Conservation (phyloP, 306 rosid genomes). For the Dicorynia guianensis region DNA sequence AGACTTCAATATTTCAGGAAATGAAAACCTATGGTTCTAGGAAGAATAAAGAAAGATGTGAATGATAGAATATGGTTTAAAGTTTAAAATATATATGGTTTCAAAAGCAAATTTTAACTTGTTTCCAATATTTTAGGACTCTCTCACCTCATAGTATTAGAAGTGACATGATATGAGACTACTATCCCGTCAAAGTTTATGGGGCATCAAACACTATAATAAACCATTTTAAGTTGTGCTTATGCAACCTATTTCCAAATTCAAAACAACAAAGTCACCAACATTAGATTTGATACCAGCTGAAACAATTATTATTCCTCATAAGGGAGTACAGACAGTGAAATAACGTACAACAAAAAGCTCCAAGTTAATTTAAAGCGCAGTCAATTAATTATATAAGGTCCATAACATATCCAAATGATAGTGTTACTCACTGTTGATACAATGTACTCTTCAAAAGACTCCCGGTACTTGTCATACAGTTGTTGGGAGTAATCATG, state of each 20-base stretch:
- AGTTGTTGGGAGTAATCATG: conserved; percentile 78
- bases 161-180: not conserved
- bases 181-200: not conserved
- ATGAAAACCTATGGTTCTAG: not conserved
- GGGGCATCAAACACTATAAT: not conserved
- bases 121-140: not conserved
- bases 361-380: not conserved
- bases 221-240: conserved; percentile 4
- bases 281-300: not conserved
- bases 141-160: not conserved
- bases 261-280: not conserved
- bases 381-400: not conserved
- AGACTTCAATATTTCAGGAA: not conserved
- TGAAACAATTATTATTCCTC: conserved; percentile 3
- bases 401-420: not conserved
- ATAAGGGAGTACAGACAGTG: not conserved
- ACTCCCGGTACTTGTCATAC: conserved; percentile 71
- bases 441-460: conserved; percentile 64
- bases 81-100: too few species aligned
- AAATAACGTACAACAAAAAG: not conserved
- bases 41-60: too few species aligned
- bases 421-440: conserved; percentile 52
- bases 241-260: conserved; percentile 23
- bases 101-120: not conserved
- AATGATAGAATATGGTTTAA: too few species aligned